These are phyloP conservation scores for Suillus luteus DNA, from an alignment of 768 basidiomycete genomes.

Conservation along the genomic window DNA sequence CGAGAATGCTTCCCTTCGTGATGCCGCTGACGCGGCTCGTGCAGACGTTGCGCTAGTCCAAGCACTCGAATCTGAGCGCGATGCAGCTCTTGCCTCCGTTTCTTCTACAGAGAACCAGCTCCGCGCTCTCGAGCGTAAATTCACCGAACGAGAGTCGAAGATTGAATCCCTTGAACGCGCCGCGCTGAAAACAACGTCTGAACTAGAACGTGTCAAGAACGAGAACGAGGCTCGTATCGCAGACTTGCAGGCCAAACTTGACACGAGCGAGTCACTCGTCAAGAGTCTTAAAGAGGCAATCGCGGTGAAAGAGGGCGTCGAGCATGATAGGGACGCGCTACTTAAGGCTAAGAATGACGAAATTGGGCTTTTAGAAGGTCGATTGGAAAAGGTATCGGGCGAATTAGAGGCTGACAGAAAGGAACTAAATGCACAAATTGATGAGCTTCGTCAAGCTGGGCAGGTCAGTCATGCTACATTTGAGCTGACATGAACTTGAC, in stretches of 20 bases:
- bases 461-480: conserved; percentile 53
- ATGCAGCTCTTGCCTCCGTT: conserved; percentile 42
- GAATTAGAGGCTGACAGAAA: conserved; percentile 59
- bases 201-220: conserved; percentile 48
- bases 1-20: conserved; percentile 65
- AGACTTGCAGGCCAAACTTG: conserved; percentile 47
- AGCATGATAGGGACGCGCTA: conserved; percentile 50
- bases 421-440: conserved; percentile 73
- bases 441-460: conserved; percentile 85
- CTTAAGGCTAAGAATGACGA: conserved; percentile 62
- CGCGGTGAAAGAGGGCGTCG: conserved; percentile 50
- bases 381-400: conserved; percentile 44
- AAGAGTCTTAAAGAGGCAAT: conserved; percentile 54
- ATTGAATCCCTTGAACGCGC: conserved; percentile 51
- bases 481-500: conserved; percentile 12
- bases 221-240: conserved; percentile 45
- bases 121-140: conserved; percentile 41
- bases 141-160: conserved; percentile 47
- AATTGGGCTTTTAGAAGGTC: conserved; percentile 53
- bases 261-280: conserved; percentile 45
- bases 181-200: conserved; percentile 37
- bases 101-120: conserved; percentile 46
- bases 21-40: conserved; percentile 28
- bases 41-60: conserved; percentile 28
- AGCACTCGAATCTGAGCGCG: conserved; percentile 44